These are phyloP conservation scores for Pilatotrama ljubarskyi DNA, from an alignment of 768 basidiomycete species.

Conservation along the genomic window DNA sequence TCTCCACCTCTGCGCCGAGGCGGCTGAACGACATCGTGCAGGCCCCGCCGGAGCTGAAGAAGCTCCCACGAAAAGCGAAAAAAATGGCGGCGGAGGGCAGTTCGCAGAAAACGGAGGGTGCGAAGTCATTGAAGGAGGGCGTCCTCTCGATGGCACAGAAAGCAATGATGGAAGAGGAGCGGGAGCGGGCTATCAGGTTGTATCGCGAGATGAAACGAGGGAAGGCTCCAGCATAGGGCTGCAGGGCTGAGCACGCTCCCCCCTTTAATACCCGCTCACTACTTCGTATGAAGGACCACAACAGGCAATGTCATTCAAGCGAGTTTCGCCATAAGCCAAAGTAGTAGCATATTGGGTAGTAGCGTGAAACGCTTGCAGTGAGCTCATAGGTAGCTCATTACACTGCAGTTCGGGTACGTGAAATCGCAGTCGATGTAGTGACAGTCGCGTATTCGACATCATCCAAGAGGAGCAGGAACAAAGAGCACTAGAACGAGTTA, in stretches of 20 bases:
- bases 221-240: constrained; percentile 26
- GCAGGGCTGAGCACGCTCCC: too few relatives aligned
- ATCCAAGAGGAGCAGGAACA: too few relatives aligned
- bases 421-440: too few relatives aligned
- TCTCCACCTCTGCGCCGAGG: constrained; percentile 56
- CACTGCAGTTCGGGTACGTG: too few relatives aligned
- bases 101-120: constrained; percentile 21
- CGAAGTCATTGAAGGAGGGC: constrained; percentile 37
- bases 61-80: constrained; percentile 50
- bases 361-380: too few relatives aligned
- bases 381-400: too few relatives aligned
- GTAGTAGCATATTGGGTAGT: too few relatives aligned
- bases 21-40: constrained; percentile 71
- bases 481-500: neutral
- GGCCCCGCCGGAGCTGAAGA: constrained; percentile 65
- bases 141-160: constrained; percentile 76
- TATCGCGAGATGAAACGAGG: constrained; percentile 70
- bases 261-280: too few relatives aligned
- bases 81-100: constrained; percentile 22
- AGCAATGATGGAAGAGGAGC: constrained; percentile 73
- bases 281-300: too few relatives aligned
- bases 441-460: too few relatives aligned
- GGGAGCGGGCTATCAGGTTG: constrained; percentile 63
- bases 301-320: too few relatives aligned
- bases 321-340: too few relatives aligned